Percentiles rank a stretch among this genome's conserved stretches.
Evolutionary conservation across 2,329 filamentous ascomycete genomes (phyloP).

Genomic region (Rhynchosporium graminicola): DNA sequence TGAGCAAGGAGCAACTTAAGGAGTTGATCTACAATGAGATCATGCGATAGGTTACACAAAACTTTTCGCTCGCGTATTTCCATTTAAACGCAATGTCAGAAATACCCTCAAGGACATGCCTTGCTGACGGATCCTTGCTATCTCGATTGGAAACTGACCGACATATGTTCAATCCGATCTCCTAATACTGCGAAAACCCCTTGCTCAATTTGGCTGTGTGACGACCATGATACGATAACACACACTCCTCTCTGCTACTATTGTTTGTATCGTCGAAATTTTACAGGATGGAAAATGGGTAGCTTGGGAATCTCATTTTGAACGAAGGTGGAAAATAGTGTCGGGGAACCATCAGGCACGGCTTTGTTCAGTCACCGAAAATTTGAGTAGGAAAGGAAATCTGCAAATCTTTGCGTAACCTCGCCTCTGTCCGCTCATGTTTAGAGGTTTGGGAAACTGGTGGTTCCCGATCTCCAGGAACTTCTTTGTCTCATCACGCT

Average conservation of each 20-base stretch:
- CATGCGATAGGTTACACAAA: conserved; percentile 46
- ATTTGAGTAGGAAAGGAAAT: neutral
- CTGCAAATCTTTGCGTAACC: neutral
- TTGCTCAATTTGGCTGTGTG: neutral
- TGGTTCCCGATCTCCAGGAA: neutral
- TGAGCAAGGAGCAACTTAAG: conserved; percentile 98
- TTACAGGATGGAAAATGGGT: neutral
- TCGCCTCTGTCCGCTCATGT: neutral
- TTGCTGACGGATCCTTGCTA: neutral
- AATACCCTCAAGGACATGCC: neutral
- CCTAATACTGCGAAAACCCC: neutral
- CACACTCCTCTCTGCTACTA: neutral
- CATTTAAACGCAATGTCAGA: neutral
- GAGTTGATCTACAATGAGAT: conserved; percentile 98
- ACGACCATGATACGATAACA: conserved; percentile 1
- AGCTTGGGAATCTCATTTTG: neutral
- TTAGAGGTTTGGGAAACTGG: conserved; percentile 1
- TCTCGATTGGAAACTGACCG: conserved; percentile 8
- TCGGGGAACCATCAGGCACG: neutral
- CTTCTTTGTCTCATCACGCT: neutral
- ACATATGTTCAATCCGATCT: conserved; percentile 4
- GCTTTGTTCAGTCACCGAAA: neutral
- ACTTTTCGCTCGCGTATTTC: conserved; percentile 6
- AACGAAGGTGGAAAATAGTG: neutral
- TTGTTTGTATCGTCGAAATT: neutral